Evolutionary conservation across 2,329 filamentous ascomycete genomes (phyloP).

Genomic region (Torrubiella hemipterigena): DNA sequence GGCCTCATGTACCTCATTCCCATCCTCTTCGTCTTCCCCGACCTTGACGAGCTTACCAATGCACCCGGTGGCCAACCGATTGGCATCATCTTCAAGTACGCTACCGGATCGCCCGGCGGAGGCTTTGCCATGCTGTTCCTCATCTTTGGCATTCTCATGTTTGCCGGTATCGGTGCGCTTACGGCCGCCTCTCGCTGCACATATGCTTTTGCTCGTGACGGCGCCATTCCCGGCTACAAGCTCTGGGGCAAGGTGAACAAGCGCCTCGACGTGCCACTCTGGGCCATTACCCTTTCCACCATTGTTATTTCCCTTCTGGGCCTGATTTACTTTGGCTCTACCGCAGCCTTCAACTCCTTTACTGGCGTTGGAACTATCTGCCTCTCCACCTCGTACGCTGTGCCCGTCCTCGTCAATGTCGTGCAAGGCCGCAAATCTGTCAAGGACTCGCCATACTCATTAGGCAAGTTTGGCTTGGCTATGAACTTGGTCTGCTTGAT

Average conservation of each 20-base stretch:
- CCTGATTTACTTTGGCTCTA: conserved; percentile 68
- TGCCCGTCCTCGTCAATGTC: conserved; percentile 62
- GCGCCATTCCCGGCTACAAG: conserved; percentile 57
- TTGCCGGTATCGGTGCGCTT: conserved; percentile 62
- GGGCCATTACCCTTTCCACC: conserved; percentile 56
- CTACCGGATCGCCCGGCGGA: conserved; percentile 58
- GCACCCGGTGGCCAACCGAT: conserved; percentile 56
- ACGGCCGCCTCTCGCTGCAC: conserved; percentile 65
- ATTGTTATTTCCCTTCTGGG: conserved; percentile 59
- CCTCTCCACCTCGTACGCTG: conserved; percentile 61
- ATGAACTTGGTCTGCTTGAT: conserved; percentile 58
- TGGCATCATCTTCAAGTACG: conserved; percentile 62
- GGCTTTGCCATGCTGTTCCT: conserved; percentile 68
- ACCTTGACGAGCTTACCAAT: conserved; percentile 48
- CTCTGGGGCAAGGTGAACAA: conserved; percentile 56
- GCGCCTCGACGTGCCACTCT: conserved; percentile 56
- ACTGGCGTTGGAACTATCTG: conserved; percentile 73
- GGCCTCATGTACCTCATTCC: conserved; percentile 56
- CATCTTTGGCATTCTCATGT: conserved; percentile 64
- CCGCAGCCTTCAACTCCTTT: conserved; percentile 68
- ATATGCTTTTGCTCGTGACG: conserved; percentile 65
- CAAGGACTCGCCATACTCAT: conserved; percentile 52
- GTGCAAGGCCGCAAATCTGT: conserved; percentile 54
- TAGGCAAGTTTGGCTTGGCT: conserved; percentile 54
- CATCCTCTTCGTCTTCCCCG: conserved; percentile 63